Base-by-base conservation (phyloP, 2,329 filamentous ascomycete genomes). In the Fusarium sp. region DNA sequence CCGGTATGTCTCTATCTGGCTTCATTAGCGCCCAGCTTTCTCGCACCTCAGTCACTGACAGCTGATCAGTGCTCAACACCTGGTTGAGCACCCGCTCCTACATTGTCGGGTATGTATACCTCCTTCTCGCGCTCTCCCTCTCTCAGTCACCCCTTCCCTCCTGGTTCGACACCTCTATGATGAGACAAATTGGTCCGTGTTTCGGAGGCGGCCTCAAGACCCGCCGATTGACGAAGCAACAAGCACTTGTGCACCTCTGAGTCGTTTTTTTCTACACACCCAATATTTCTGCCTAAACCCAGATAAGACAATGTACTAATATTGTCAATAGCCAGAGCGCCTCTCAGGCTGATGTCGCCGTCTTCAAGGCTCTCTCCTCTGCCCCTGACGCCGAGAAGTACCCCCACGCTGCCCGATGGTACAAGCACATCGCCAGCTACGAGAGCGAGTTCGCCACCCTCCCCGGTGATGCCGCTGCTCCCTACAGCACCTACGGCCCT, bases 351-450 rank as follows among this genome's bases (percentile, higher is more conserved):
- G 96, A 99, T 89, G 96, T 97, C 81, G 93, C 93, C 85, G 91
- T 91, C 87, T 98, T 93, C 93, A 97, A 98, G 91, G 93, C 93
- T 81, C 85, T 98, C 84, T 92, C 89, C 81, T 86, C 88, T 79
- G 85, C 91, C 70, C 96, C 96, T 79, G 91, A 93, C 78, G 90
- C 93, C 80, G 88, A 89, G 84, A 97, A 97, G 89, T 98, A 93
- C 92, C 95, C 96, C 81, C 89, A 98, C 88, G 95, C 93, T 82
- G 94, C 94, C 83, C 93, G 96, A 85, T 99, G 96, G 96, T 98
- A 98, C 92, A 98, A 97, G 91, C 96, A 99, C 91, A 94, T 98
- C 83, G 91, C 93, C 84, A 93, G 93, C 79, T 98, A 94, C 88
- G 92, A 97, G 90, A 89, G 93, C 78, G 96, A 98, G 86, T 98